Evolutionary conservation across 208 protist genomes (phyloP), one percentile per base, ranked within the genome.

Genomic region (Wallacemonas collosoma): DNA sequence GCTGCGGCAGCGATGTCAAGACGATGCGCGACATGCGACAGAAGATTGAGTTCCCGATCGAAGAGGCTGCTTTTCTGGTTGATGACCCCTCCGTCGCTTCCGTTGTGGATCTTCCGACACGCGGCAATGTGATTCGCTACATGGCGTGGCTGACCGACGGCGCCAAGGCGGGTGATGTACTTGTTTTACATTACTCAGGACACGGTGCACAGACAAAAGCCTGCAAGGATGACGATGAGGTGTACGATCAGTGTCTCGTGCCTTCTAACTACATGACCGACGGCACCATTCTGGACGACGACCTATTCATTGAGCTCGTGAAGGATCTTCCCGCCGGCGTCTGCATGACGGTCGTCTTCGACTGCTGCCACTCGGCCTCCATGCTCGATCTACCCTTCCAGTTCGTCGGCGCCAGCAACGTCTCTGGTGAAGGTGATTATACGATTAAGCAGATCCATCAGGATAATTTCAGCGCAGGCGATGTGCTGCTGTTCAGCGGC

Each of bases 361-460:
- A 98, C 76, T 98, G 94, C 78, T 98, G 96, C 69, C 96, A 98
- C 80, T 95, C 88, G 3, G 94, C 91, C 54, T 89, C 90, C 3
- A 83, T 96, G 77, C 82, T 97, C n/a, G 94, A 97, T 71, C 84
- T 97, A 38, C 93, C 93, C 12, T 97, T 94, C 76, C 85, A 77
- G 54, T 97, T 95, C 79, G 81, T 93, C 14, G 90, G 79, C 9
- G 66, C 62, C 17, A 73, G 69, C 6, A 71, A 63, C 40, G 48
- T 71, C 5, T 53, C 60, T n/a, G 60, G 26, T 3, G 43, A 45
- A 9, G 60, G 60, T 1, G 26, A 14, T 9, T n/a, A 15, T 62
- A 39, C 48, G 5, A 94, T 94, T 87, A 74, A 75, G 65, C 74
- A 76, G 68, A 76, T 90, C 38, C 92, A 89, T 3, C 57, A 73